These are phyloP conservation scores for Boletus semigastroideus DNA, from an alignment of 1,284 basidiomycete genomes.

Conservation along the genomic window DNA sequence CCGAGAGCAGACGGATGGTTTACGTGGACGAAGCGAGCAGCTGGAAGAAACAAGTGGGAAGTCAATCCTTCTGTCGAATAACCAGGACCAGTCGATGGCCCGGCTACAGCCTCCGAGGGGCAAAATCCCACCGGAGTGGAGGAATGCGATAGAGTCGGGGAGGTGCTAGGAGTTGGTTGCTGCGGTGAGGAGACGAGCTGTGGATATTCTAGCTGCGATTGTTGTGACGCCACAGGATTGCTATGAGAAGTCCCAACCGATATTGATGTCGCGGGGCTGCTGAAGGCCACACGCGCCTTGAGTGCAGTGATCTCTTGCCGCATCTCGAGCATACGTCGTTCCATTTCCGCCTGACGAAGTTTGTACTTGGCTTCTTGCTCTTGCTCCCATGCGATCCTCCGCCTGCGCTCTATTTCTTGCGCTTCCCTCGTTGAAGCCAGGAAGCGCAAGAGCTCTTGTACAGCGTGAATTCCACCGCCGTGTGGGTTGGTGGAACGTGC, in stretches of 20 bases:
- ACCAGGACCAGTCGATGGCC: conserved; percentile 3
- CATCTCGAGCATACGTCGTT: conserved; percentile 56
- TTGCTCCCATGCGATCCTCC: conserved; percentile 63
- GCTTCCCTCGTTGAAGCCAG: conserved; percentile 53
- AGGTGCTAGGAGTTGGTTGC: conserved; percentile 36
- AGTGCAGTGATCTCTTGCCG: conserved; percentile 56
- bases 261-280: conserved; percentile 19
- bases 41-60: conserved; percentile 9
- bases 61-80: conserved; percentile 12
- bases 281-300: conserved; percentile 41
- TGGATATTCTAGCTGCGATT: conserved; percentile 15
- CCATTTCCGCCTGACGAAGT: conserved; percentile 57
- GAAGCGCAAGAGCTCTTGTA: conserved; percentile 58
- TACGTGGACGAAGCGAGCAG: conserved; percentile 24
- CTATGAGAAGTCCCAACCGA: conserved; percentile 2
- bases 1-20: conserved; percentile 17
- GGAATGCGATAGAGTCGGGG: conserved; percentile 31
- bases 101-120: conserved; percentile 4
- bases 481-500: conserved; percentile 18
- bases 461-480: conserved; percentile 41
- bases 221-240: conserved; percentile 1
- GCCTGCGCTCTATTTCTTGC: conserved; percentile 55
- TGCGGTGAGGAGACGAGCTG: conserved; percentile 21
- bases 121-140: conserved; percentile 15
- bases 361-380: conserved; percentile 60